A percentile compares a stretch with the other conserved stretches of the same genome.
Conservation (phyloP, 441 rosid genomes). For the Macaranga tanarius region DNA sequence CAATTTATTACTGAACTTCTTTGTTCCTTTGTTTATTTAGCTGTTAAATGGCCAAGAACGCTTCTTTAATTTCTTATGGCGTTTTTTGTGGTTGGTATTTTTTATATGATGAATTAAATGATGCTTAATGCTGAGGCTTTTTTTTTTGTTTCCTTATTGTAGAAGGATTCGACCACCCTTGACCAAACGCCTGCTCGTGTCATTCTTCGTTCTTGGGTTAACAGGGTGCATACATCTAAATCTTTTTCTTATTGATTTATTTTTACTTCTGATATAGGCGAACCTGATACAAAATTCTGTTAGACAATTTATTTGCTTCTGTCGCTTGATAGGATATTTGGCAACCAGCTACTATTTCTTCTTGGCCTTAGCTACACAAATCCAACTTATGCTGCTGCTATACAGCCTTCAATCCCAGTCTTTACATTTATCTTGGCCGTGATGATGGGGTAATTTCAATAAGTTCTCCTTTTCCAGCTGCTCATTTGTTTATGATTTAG, state of each 20-base stretch:
- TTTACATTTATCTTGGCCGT: conserved; percentile 91
- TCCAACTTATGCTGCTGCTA: conserved; percentile 98
- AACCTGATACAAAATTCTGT: conserved; percentile 8
- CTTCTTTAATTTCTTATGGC: background rate
- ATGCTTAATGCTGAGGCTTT: background rate
- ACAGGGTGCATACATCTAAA: conserved; percentile 55
- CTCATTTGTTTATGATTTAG: background rate
- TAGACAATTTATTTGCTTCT: conserved; percentile 10
- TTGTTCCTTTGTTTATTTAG: background rate
- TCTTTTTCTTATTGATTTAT: background rate
- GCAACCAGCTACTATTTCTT: conserved; percentile 94
- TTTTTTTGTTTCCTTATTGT: conserved; percentile 25
- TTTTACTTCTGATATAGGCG: background rate
- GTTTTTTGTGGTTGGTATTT: background rate
- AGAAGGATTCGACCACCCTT: conserved; percentile 77
- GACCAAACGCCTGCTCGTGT: conserved; percentile 61
- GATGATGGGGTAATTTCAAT: conserved; percentile 73
- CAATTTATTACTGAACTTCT: background rate
- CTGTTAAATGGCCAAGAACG: background rate
- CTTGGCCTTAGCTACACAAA: conserved; percentile 92
- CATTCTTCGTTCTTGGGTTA: conserved; percentile 87
- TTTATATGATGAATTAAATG: background rate
- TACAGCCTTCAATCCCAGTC: conserved; percentile 96
- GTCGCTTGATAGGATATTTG: conserved; percentile 71
- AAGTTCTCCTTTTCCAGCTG: background rate